phyloP scores from a whole-genome alignment of 106 monocot species.

The Chionographis japonica region DNA sequence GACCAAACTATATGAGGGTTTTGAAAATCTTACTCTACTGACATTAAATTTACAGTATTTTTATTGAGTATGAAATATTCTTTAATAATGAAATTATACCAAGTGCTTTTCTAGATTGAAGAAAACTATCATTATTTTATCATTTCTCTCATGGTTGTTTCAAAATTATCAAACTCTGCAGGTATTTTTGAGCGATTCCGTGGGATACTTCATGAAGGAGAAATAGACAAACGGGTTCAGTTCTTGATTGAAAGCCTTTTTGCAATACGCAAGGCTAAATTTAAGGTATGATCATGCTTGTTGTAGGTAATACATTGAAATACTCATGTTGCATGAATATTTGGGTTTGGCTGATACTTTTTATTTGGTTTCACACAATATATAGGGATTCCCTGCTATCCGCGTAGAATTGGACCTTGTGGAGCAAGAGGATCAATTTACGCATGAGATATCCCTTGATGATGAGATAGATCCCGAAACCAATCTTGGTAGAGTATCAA shows the following conservation, averaged over 20 bases:
- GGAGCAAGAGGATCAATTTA: conserved; percentile 84
- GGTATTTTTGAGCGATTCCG: conserved; percentile 97
- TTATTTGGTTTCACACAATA: conserved; percentile 1
- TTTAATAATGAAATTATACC: too few relatives aligned
- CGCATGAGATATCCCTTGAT: conserved; percentile 77
- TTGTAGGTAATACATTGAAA: not conserved
- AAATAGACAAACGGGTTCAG: conserved; percentile 93
- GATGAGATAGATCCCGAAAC: conserved; percentile 91
- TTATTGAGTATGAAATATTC: too few relatives aligned
- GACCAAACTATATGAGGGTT: too few relatives aligned
- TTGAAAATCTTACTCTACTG: too few relatives aligned
- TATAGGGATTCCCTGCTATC: conserved; percentile 80
- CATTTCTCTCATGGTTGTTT: not conserved
- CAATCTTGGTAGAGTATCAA: conserved; percentile 39
- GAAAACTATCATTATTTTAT: too few relatives aligned
- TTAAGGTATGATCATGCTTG: conserved; percentile 49
- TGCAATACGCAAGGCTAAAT: conserved; percentile 92
- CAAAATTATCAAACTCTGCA: conserved; percentile 15
- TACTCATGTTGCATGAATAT: not conserved
- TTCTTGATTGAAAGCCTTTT: conserved; percentile 95
- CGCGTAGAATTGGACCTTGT: conserved; percentile 81
- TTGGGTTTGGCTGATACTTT: too few relatives aligned
- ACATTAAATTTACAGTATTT: too few relatives aligned
- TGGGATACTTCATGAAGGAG: conserved; percentile 93
- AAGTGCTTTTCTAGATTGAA: too few relatives aligned